phyloP scores from a whole-genome alignment of 805 yeast genomes.

The Zygosaccharomyces lentus region DNA sequence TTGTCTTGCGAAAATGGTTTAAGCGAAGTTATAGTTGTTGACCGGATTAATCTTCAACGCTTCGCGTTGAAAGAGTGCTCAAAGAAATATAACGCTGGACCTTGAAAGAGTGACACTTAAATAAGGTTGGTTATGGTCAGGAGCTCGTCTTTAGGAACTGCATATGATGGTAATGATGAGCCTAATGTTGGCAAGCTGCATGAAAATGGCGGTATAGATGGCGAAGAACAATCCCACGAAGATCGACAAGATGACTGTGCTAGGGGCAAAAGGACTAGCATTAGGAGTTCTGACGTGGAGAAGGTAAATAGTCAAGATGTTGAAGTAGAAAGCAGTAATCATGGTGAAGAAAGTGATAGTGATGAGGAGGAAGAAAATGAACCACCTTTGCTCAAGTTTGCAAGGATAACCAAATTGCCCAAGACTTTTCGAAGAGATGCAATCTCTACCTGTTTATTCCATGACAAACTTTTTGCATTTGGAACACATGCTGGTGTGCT shows the following conservation, averaged over 20 bases:
- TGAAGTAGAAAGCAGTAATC: constrained; percentile 29
- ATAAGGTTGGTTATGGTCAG: background rate
- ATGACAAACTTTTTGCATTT: constrained; percentile 61
- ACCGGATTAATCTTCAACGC: constrained; percentile 1
- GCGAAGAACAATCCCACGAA: background rate
- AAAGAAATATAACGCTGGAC: background rate
- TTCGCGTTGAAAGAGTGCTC: background rate
- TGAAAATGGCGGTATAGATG: background rate
- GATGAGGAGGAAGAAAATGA: constrained; percentile 46
- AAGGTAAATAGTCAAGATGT: constrained; percentile 25
- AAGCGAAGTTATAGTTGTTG: background rate
- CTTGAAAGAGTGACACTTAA: background rate
- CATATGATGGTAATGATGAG: background rate
- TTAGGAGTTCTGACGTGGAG: constrained; percentile 18
- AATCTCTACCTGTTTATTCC: constrained; percentile 62
- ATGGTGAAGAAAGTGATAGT: constrained; percentile 32
- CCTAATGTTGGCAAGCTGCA: background rate
- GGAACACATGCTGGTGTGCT: constrained; percentile 88
- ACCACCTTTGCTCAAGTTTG: constrained; percentile 72
- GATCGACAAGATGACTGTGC: background rate
- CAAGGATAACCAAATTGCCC: constrained; percentile 66
- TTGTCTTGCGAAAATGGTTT: background rate
- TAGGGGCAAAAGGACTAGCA: constrained; percentile 8
- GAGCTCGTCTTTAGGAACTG: background rate
- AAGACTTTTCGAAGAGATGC: constrained; percentile 67